Evolutionary conservation across 2,329 filamentous ascomycete genomes (phyloP), one percentile per base, ranked within the genome.

Genomic region (Diaporthe vexans): DNA sequence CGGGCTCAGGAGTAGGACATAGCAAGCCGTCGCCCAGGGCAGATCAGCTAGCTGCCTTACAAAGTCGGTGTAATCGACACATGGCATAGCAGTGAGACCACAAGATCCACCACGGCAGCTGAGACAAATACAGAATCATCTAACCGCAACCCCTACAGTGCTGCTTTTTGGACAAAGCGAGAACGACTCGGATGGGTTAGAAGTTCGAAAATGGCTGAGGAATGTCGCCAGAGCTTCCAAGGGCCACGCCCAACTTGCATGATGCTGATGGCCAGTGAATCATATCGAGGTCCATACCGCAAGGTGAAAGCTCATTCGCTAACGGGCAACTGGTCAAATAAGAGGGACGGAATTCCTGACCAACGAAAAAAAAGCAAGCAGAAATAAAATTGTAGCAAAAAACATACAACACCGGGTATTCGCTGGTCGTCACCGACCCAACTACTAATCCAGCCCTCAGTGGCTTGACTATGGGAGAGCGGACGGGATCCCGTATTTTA

Each of bases 361-460:
- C 29, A 33, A 33, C 29, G 29, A 33, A 33, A 33, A 33, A 33
- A 33, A 33, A 33, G 29, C 3, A 33, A 33, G 4, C 29, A 33
- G 29, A 33, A 33, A 43, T 43, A 11, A 15, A 13, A 43, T 3
- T 1, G 10, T 15, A 6, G 11, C 7, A 15, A 43, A 61, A 61
- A 59, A 40, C 52, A 71, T 54, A 52, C 69, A 71, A 61, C 69
- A 71, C 69, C 69, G 56, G 69, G 69, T 61, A 71, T 71, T 33
- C 29, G 29, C 29, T 33, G 29, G 29, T 33, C 29, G 29, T 33
- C 29, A 33, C 29, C 29, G 29, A 33, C 29, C 29, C 29, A 33
- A 33, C 29, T 33, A 33, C 29, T 33, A 33, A 33, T 33, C 29
- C 29, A 33, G 46, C 61, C 56, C 43, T 71, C 56, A 71, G 56